Evolutionary conservation across 306 rosid species (phyloP).

Genomic region (Malus orientalis): DNA sequence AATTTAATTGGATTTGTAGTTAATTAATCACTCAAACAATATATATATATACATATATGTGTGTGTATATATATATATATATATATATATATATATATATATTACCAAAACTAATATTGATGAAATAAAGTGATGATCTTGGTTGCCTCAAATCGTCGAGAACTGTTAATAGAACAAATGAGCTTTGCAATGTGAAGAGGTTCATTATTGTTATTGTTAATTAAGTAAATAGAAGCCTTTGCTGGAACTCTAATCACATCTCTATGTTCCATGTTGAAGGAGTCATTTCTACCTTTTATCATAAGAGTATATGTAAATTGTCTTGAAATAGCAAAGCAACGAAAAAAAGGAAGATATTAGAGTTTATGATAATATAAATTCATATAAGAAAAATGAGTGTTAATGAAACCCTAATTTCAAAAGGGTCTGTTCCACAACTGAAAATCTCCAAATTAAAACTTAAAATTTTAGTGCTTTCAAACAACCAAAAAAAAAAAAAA

Average conservation of each 20-base stretch:
- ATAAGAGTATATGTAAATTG: constrained; percentile 22
- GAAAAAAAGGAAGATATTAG: background rate
- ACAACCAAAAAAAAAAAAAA: too few relatives aligned
- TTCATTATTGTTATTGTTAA: constrained; percentile 18
- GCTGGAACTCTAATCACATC: constrained; percentile 23
- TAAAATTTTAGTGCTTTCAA: too few relatives aligned
- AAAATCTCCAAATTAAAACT: too few relatives aligned
- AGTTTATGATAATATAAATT: background rate
- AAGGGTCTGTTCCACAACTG: too few relatives aligned
- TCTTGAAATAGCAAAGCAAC: constrained; percentile 6
- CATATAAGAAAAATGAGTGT: background rate
- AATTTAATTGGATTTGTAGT: background rate
- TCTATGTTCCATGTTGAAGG: constrained; percentile 24
- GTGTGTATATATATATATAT: background rate
- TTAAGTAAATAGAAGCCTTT: constrained; percentile 7
- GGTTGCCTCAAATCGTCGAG: constrained; percentile 26
- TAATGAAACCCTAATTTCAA: too few relatives aligned
- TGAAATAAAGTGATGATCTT: background rate
- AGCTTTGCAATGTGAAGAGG: constrained; percentile 25
- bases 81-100: background rate
- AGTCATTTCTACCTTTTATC: constrained; percentile 23
- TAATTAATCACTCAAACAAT: background rate
- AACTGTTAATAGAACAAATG: constrained; percentile 21
- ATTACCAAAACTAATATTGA: background rate
- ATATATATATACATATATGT: background rate